Conservation (phyloP, 2,329 filamentous ascomycete genomes). For the Podosphaera xanthii region DNA sequence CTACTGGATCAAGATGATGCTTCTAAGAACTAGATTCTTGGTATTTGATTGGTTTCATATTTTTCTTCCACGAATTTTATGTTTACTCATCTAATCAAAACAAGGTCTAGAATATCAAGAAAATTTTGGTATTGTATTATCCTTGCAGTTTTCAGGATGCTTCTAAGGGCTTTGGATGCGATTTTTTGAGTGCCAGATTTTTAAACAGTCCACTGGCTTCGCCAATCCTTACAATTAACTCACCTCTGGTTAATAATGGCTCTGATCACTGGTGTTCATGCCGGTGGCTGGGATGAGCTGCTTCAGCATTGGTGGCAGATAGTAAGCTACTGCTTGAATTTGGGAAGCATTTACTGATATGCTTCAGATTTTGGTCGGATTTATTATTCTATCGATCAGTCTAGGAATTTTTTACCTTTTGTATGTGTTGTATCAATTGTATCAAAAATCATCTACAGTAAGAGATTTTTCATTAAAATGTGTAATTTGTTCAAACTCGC, state of each 20-base stretch:
- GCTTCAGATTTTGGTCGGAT: slow-evolving; percentile 10
- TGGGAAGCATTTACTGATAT: slow-evolving; percentile 3
- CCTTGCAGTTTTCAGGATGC: background rate
- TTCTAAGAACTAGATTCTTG: background rate
- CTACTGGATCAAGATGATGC: background rate
- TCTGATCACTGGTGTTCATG: slow-evolving; percentile 10
- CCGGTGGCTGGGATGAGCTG: slow-evolving; percentile 8
- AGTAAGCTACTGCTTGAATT: slow-evolving; percentile 4
- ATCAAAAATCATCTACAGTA: background rate
- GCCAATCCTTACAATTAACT: background rate
- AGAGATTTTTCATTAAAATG: background rate
- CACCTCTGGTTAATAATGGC: slow-evolving; percentile 7
- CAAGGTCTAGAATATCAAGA: background rate
- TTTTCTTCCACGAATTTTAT: too few species aligned
- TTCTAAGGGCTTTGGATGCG: background rate
- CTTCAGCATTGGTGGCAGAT: slow-evolving; percentile 12
- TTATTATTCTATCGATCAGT: slow-evolving; percentile 9
- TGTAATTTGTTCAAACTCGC: background rate
- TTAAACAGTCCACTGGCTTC: background rate
- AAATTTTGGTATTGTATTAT: background rate
- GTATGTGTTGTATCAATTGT: slow-evolving; percentile 4
- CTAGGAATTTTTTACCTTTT: slow-evolving; percentile 7
- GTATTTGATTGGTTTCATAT: background rate
- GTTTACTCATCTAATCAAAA: background rate
- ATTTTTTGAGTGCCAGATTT: background rate